Evolutionary conservation across 306 rosid species (phyloP).

Genomic region (Lagenaria siceraria): DNA sequence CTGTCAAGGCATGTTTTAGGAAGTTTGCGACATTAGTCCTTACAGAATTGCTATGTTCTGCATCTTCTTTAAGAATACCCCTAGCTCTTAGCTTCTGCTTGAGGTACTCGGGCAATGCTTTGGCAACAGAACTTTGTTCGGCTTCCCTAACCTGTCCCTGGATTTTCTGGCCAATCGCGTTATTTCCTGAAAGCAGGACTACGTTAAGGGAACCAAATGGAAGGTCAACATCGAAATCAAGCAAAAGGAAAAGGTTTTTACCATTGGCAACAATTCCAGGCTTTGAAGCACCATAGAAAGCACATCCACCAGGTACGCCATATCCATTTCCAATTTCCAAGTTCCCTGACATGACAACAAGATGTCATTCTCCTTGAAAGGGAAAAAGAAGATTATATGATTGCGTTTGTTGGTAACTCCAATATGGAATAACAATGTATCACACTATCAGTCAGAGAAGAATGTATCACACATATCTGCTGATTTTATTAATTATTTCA

Average conservation of each 20-base stretch:
- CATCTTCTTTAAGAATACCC: conserved; percentile 67
- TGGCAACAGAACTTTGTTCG: conserved; percentile 34
- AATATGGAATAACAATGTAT: not conserved
- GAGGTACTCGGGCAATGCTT: conserved; percentile 77
- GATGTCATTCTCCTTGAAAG: conserved; percentile 6
- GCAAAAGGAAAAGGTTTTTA: conserved; percentile 15
- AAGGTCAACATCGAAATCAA: conserved; percentile 5
- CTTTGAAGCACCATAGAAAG: conserved; percentile 40
- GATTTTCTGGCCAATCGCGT: conserved; percentile 17
- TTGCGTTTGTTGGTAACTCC: not conserved
- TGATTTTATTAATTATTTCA: not conserved
- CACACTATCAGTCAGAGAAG: not conserved
- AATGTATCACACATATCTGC: not conserved
- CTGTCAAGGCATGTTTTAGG: not conserved
- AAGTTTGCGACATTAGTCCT: conserved; percentile 17
- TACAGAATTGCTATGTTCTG: conserved; percentile 25
- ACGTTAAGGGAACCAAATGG: conserved; percentile 8
- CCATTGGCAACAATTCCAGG: conserved; percentile 16
- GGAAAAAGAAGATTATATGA: not conserved
- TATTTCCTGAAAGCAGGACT: conserved; percentile 32
- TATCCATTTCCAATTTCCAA: conserved; percentile 89
- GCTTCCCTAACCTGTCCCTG: conserved; percentile 21
- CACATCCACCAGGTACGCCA: conserved; percentile 97
- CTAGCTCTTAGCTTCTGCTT: conserved; percentile 79
- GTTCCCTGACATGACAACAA: conserved; percentile 43